A percentile compares a stretch with the other conserved stretches of the same genome.
Evolutionary conservation across 2,329 filamentous ascomycete genomes (phyloP).

Genomic region (Hypocrella siamensis): DNA sequence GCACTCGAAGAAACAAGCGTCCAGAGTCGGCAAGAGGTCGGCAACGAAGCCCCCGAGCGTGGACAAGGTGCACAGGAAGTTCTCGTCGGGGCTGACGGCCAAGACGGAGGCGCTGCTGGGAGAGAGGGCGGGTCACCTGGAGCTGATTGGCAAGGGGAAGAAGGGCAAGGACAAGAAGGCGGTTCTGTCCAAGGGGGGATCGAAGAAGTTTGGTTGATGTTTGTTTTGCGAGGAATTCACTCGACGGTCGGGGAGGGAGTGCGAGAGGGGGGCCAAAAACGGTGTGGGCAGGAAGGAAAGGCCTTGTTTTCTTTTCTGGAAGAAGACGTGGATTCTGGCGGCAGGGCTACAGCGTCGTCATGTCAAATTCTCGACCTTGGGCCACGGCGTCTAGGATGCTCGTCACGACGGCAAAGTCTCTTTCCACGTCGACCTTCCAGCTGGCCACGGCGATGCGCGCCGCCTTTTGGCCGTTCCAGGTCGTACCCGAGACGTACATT

Average conservation of each 20-base stretch:
- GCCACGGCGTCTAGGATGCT: constrained; percentile 41
- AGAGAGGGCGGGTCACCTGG: constrained; percentile 42
- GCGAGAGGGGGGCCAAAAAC: too few species aligned
- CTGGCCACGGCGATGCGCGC: constrained; percentile 76
- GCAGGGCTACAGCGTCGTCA: too few species aligned
- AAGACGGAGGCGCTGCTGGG: constrained; percentile 43
- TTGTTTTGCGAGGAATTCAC: too few species aligned
- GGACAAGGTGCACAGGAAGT: constrained; percentile 39
- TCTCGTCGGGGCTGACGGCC: constrained; percentile 34
- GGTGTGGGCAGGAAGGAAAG: too few species aligned
- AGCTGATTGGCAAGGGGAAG: constrained; percentile 41
- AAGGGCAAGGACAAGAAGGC: constrained; percentile 24
- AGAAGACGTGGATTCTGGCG: not conserved
- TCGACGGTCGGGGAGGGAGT: too few species aligned
- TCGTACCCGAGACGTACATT: constrained; percentile 73
- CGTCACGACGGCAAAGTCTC: constrained; percentile 50
- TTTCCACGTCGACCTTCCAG: constrained; percentile 58
- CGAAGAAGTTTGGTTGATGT: constrained; percentile 40
- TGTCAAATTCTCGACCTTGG: constrained; percentile 13
- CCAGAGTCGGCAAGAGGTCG: constrained; percentile 35
- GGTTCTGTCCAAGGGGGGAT: constrained; percentile 29
- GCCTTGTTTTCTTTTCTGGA: constrained; percentile 1
- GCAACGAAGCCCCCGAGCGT: constrained; percentile 25
- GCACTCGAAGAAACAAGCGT: too few species aligned
- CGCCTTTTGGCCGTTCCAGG: constrained; percentile 58